Evolutionary conservation across 2,329 filamentous ascomycete species (phyloP), one percentile per base, ranked within the genome.

Genomic region (Colletotrichum sp.): DNA sequence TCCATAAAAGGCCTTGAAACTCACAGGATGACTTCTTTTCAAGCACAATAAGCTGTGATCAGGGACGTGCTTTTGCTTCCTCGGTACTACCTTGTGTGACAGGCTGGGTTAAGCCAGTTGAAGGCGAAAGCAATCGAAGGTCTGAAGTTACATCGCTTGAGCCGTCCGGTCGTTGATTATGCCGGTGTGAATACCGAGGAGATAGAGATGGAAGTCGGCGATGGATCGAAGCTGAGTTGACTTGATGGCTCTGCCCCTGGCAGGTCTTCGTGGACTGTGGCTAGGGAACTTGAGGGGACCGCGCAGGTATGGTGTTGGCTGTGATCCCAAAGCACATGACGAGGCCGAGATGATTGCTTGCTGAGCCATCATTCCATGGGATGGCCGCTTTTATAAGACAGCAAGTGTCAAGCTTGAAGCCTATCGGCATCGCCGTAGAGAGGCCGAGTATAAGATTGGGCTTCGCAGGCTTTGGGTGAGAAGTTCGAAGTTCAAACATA

Each of bases 161-260:
- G n/a, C 10, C n/a, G 6, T 13, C 0, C n/a, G 6, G 13, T 52
- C 0, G 18, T 13, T 0, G 0, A 2, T 13, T 52, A 52, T 12
- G 44, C 0, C 10, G 6, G 1, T 22, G 2, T 0, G n/a, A 52
- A 52, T 52, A 52, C 10, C 44, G 0, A 22, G 6, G 6, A 3
- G 3, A 52, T 8, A 22, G n/a, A 52, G 10, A 13, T 22, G 9
- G 9, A n/a, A n/a, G 18, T 3, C 18, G 39, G 9, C 39, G 39
- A n/a, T 10, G 8, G 5, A 10, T n/a, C 1, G 9, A n/a, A n/a
- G 5, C 18, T n/a, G 5, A 10, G 30, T 12, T 5, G 13, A 34
- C 13, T 34, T 34, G 13, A 13, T 34, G 32, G 6, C 32, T 34
- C 6, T 15, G 13, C 1, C 6, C 32, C 13, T 15, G 32, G 13